Evolutionary conservation across 371 early-diverging fungal genomes (phyloP), one percentile per base, ranked within the genome.

Genomic region (Dichotomocladium elegans): DNA sequence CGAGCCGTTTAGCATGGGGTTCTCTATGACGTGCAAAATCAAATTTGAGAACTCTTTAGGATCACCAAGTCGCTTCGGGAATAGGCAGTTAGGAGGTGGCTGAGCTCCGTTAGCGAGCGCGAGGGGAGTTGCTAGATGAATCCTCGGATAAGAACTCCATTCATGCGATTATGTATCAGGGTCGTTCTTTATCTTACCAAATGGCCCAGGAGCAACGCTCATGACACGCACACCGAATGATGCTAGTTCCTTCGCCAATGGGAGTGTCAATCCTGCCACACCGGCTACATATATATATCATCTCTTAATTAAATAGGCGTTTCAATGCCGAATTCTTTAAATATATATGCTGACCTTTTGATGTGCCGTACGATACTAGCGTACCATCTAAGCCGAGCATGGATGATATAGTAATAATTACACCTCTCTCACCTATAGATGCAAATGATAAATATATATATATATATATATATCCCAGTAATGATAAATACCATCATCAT

Each of bases 131-230:
- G 65, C 72, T 65, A 60, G 35, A 7, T 30, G 5, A 17, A 17
- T 26, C 3, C 19, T 28, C 14, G 31, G 5, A 41, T 5, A 41
- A 47, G 29, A 37, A 41, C 9, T 11, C 15, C n/a, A n/a, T n/a
- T n/a, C n/a, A n/a, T n/a, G n/a, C n/a, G n/a, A n/a, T n/a, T n/a
- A n/a, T n/a, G n/a, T n/a, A n/a, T n/a, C n/a, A n/a, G n/a, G n/a
- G n/a, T n/a, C n/a, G n/a, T n/a, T 6, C 27, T 10, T 9, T 33
- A 12, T 29, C 26, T 3, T 66, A 79, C 80, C 77, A 61, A 82
- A 84, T 19, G 71, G 60, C 9, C 83, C 84, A 2, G 84, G 85
- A 2, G 83, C 82, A 34, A 85, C 70, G n/a, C 74, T 68, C 60
- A 79, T 70, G 3, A 82, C 79, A 7, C 82, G 81, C 25, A 80